These are phyloP conservation scores for Pyricularia grisea DNA, from an alignment of 2,329 filamentous ascomycete species.

Conservation along the genomic window DNA sequence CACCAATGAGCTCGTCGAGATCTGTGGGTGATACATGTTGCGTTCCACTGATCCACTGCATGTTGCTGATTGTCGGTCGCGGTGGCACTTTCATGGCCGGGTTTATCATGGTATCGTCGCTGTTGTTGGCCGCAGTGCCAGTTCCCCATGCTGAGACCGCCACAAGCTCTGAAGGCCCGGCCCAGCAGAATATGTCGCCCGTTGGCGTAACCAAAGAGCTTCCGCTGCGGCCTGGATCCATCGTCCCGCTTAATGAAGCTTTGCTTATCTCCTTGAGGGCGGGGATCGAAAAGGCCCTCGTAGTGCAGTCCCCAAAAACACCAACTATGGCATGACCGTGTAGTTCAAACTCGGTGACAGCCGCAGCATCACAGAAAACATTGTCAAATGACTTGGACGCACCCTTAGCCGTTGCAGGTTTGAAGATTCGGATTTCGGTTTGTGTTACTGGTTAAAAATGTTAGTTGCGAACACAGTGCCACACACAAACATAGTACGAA, in stretches of 20 bases:
- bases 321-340: constrained; percentile 73
- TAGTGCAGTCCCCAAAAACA: constrained; percentile 73
- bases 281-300: constrained; percentile 79
- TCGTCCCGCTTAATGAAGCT: constrained; percentile 48
- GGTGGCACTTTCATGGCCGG: constrained; percentile 63
- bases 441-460: constrained; percentile 37
- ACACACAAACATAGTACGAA: background rate
- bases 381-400: constrained; percentile 85
- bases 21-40: constrained; percentile 83
- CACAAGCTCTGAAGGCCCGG: constrained; percentile 75
- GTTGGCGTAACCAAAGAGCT: constrained; percentile 64
- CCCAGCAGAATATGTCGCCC: constrained; percentile 82
- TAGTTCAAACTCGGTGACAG: constrained; percentile 64
- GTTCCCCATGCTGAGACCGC: constrained; percentile 79
- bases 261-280: constrained; percentile 74
- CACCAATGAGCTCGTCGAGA: constrained; percentile 83
- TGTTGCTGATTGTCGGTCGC: constrained; percentile 84
- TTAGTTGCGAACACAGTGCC: constrained; percentile 16
- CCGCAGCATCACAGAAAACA: constrained; percentile 70
- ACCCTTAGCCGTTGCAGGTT: constrained; percentile 76
- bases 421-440: constrained; percentile 80
- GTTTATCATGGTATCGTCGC: constrained; percentile 70
- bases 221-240: constrained; percentile 65
- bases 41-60: constrained; percentile 95
- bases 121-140: constrained; percentile 52